Base-by-base conservation (phyloP, 495 filamentous ascomycete genomes). In the Parachaetomium inaequale region DNA sequence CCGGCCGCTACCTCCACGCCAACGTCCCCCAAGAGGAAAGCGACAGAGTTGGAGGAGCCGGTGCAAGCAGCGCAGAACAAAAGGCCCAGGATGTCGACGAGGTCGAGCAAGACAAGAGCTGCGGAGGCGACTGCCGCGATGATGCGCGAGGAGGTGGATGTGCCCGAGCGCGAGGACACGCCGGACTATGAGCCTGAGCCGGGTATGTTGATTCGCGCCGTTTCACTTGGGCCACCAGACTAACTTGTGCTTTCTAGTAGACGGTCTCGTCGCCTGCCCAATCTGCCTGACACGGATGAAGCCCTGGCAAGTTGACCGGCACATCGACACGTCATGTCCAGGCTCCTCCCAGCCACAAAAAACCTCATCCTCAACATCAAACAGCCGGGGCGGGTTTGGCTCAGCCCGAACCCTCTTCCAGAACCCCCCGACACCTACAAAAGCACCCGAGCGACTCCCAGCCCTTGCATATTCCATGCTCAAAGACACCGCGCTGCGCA, bases 241-340 rank as follows among this genome's bases (percentile, higher is more conserved):
- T 73, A 72, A 79, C 70, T 76, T 10, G 1, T 0, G 40, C 25
- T 56, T 69, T 10, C 21, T 43, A 83, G 86, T 87, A 55, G 88
- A 93, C 64, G 93, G 90, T 7, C 75, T 93, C 21, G 87, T 91
- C 4, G 75, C 83, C 17, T 98, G 94, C 73, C 94, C 94, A 0
- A 87, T 93, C 7, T 98, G 94, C 71, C 71, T 74, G 26, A 78
- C 81, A 58, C 82, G 83, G 34, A 93, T 98, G 86, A 96, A 92
- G 72, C 78, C 83, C 25, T 79, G 79, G 49, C 76, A 77, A n/a
- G 87, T 98, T 1, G 89, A 87, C 63, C 61, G 75, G 38, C 94
- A 98, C 75, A 71, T 98, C n/a, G 91, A 96, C 74, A 79, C 68
- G 0, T 88, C 76, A 4, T 78, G 76, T 23, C 73, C 76, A 1